Percentiles rank a stretch among this genome's conserved stretches.
Evolutionary conservation across 495 filamentous ascomycete species (phyloP).

Genomic region (Filosporella fistucella): DNA sequence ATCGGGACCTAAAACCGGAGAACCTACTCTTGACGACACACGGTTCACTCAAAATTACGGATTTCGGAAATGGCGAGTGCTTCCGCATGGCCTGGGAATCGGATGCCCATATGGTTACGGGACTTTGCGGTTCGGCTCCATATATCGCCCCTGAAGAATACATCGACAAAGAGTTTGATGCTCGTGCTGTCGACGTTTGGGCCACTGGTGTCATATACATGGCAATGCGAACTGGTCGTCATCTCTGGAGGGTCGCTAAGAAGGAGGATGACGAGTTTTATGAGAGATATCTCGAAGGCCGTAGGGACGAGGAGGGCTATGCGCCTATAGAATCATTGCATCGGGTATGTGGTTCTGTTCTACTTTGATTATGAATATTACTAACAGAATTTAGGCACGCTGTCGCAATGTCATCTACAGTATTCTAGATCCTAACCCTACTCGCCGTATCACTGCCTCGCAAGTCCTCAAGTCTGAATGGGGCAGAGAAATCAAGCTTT

Average conservation of each 20-base stretch:
- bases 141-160: constrained; percentile 99
- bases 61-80: constrained; percentile 98
- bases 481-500: constrained; percentile 94
- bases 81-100: constrained; percentile 99
- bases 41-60: constrained; percentile 95
- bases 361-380: not conserved
- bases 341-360: constrained; percentile 59
- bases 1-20: constrained; percentile 96
- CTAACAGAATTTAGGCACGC: constrained; percentile 60
- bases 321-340: constrained; percentile 93
- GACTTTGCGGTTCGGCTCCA: constrained; percentile 91
- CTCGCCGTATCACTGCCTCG: constrained; percentile 87
- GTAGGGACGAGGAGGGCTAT: constrained; percentile 91
- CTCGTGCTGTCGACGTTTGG: constrained; percentile 95
- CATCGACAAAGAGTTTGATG: constrained; percentile 90
- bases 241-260: constrained; percentile 93
- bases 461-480: constrained; percentile 98
- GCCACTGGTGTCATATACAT: constrained; percentile 99
- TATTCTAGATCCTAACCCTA: constrained; percentile 92
- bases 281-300: constrained; percentile 84
- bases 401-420: constrained; percentile 99
- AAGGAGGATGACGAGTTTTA: constrained; percentile 98
- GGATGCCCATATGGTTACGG: constrained; percentile 95
- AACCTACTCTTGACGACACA: constrained; percentile 92
- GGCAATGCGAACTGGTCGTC: constrained; percentile 96